These are phyloP conservation scores for Didymella pinodella DNA, from an alignment of 2,329 filamentous ascomycete genomes.

Conservation along the genomic window DNA sequence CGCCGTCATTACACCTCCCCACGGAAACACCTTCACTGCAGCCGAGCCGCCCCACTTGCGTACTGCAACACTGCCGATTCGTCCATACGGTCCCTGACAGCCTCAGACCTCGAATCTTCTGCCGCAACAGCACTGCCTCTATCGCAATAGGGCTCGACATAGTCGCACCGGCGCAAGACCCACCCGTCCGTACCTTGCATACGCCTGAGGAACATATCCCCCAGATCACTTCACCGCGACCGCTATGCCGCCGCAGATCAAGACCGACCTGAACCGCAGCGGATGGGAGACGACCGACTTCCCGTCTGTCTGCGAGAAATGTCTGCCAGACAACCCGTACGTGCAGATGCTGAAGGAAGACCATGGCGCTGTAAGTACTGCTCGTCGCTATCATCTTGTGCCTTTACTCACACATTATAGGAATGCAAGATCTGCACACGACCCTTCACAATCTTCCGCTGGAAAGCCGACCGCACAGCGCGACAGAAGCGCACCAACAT, in stretches of 20 bases:
- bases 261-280: slow-evolving; percentile 92
- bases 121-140: not conserved
- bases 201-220: slow-evolving; percentile 6
- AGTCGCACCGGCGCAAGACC: slow-evolving; percentile 11
- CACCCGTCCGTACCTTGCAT: slow-evolving; percentile 5
- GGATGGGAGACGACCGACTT: slow-evolving; percentile 96
- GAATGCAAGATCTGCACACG: slow-evolving; percentile 80
- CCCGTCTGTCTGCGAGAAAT: slow-evolving; percentile 88
- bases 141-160: slow-evolving; percentile 11
- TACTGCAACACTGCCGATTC: slow-evolving; percentile 15
- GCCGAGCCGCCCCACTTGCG: slow-evolving; percentile 22
- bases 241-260: slow-evolving; percentile 86
- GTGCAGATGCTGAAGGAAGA: slow-evolving; percentile 99
- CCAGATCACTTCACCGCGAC: not conserved
- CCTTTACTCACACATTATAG: slow-evolving; percentile 63
- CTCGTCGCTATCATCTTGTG: slow-evolving; percentile 71
- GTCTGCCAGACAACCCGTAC: slow-evolving; percentile 94
- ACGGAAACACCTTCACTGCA: slow-evolving; percentile 15
- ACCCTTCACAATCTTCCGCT: slow-evolving; percentile 94
- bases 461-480: slow-evolving; percentile 90
- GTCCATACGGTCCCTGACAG: not conserved
- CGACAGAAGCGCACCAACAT: slow-evolving; percentile 94
- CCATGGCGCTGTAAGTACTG: slow-evolving; percentile 78
- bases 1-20: slow-evolving; percentile 18
- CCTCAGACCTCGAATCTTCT: not conserved